Conservation (phyloP, 495 filamentous ascomycete genomes). For the Penicillium soppii region DNA sequence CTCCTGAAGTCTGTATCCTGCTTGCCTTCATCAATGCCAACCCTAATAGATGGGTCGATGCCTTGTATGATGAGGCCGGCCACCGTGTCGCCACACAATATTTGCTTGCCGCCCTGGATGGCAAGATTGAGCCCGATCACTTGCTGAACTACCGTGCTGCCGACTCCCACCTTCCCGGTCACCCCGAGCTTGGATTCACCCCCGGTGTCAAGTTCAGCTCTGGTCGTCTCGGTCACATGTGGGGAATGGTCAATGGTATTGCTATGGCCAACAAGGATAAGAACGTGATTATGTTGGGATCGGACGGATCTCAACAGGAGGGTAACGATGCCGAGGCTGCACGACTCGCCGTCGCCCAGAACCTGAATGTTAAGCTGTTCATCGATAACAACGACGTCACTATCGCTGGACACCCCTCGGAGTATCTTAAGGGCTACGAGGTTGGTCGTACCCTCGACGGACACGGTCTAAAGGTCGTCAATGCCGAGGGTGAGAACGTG, state of each 20-base stretch:
- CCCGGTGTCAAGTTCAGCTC: slow-evolving; percentile 42
- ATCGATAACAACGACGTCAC: slow-evolving; percentile 45
- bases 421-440: slow-evolving; percentile 38
- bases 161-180: slow-evolving; percentile 39
- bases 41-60: slow-evolving; percentile 30
- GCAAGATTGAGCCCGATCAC: slow-evolving; percentile 37
- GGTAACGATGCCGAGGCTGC: slow-evolving; percentile 44
- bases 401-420: slow-evolving; percentile 38
- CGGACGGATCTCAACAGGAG: slow-evolving; percentile 42
- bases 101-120: slow-evolving; percentile 33
- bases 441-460: slow-evolving; percentile 30
- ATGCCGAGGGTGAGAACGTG: slow-evolving; percentile 35
- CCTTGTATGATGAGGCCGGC: slow-evolving; percentile 39
- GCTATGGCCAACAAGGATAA: slow-evolving; percentile 39
- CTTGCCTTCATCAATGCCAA: slow-evolving; percentile 38
- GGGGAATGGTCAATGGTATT: slow-evolving; percentile 41
- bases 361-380: slow-evolving; percentile 42
- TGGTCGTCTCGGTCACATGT: slow-evolving; percentile 43
- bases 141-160: slow-evolving; percentile 42
- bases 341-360: slow-evolving; percentile 35
- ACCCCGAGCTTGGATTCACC: slow-evolving; percentile 40
- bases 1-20: slow-evolving; percentile 40
- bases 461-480: slow-evolving; percentile 36
- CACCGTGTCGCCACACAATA: slow-evolving; percentile 44
- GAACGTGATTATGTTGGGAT: slow-evolving; percentile 35